Evolutionary conservation across 2,329 filamentous ascomycete species (phyloP).

Genomic region (Bisporella sp.): DNA sequence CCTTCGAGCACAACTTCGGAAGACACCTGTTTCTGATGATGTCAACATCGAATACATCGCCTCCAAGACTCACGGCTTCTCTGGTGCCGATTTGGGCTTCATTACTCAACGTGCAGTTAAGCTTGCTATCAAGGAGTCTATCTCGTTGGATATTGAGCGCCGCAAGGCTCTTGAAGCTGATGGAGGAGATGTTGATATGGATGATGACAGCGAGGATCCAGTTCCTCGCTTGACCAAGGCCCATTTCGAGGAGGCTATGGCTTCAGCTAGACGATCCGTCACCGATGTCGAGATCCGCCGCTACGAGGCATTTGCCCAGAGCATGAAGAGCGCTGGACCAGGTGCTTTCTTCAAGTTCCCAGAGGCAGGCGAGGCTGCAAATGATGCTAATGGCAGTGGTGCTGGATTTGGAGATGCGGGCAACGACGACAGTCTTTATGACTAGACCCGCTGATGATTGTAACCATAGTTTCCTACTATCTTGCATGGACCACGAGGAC

Average conservation of each 20-base stretch:
- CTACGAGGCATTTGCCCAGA: constrained; percentile 97
- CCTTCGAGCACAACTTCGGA: constrained; percentile 92
- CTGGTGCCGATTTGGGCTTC: constrained; percentile 98
- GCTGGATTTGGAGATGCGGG: constrained; percentile 75
- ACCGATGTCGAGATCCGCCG: constrained; percentile 95
- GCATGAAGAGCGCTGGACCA: constrained; percentile 96
- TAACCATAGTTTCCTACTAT: too few species aligned
- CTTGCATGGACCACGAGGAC: too few species aligned
- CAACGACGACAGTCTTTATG: constrained; percentile 95
- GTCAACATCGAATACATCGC: constrained; percentile 90
- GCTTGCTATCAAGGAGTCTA: constrained; percentile 97
- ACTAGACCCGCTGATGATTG: constrained; percentile 48
- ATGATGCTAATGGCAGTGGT: constrained; percentile 54
- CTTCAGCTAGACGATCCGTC: constrained; percentile 85
- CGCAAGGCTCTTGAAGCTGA: constrained; percentile 82
- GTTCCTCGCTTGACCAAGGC: constrained; percentile 93
- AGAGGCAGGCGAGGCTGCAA: constrained; percentile 52
- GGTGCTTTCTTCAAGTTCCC: constrained; percentile 99
- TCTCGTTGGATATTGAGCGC: constrained; percentile 80
- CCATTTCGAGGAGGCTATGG: constrained; percentile 99
- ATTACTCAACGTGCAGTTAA: constrained; percentile 98
- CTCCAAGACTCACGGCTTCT: constrained; percentile 96
- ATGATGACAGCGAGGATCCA: constrained; percentile 78
- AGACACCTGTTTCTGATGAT: constrained; percentile 85
- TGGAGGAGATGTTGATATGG: constrained; percentile 75